Evolutionary conservation across 225 moss, liverwort and hornwort species (phyloP).

Genomic region (Rhytidiadelphus loreus): DNA sequence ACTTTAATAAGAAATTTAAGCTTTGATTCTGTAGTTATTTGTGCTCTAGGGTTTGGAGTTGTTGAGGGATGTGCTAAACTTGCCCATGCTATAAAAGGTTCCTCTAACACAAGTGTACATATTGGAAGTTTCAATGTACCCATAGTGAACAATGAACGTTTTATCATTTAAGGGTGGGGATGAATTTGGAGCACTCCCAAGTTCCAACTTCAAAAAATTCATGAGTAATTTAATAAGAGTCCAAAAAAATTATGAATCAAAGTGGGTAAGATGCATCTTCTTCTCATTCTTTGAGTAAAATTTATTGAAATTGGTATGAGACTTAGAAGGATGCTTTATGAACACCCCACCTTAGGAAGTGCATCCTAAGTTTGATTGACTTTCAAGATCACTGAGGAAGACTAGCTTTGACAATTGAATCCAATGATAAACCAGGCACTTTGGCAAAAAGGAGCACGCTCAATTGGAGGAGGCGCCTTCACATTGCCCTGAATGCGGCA

Average conservation of each 20-base stretch:
- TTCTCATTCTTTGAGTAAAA: neutral
- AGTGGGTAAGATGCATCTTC: too few species aligned
- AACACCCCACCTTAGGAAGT: neutral
- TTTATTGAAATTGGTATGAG: neutral
- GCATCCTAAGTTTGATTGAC: neutral
- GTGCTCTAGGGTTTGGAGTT: neutral
- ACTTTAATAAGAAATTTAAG: neutral
- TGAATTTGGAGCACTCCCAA: neutral
- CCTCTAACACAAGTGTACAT: neutral
- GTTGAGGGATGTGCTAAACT: too few species aligned
- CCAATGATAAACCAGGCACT: neutral
- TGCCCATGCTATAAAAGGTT: fast-evolving
- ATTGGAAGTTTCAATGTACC: neutral
- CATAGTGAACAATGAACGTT: too few species aligned
- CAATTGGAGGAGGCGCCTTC: neutral
- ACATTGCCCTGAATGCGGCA: neutral
- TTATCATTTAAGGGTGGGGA: neutral
- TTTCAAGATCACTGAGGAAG: neutral
- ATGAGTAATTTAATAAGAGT: too few species aligned
- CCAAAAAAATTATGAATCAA: too few species aligned
- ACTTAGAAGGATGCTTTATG: too few species aligned
- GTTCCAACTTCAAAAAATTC: neutral
- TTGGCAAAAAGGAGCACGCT: neutral
- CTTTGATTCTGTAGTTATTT: too few species aligned
- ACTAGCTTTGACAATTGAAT: neutral